Base-by-base conservation (phyloP, 495 filamentous ascomycete species). In the Xylaria castorea region DNA sequence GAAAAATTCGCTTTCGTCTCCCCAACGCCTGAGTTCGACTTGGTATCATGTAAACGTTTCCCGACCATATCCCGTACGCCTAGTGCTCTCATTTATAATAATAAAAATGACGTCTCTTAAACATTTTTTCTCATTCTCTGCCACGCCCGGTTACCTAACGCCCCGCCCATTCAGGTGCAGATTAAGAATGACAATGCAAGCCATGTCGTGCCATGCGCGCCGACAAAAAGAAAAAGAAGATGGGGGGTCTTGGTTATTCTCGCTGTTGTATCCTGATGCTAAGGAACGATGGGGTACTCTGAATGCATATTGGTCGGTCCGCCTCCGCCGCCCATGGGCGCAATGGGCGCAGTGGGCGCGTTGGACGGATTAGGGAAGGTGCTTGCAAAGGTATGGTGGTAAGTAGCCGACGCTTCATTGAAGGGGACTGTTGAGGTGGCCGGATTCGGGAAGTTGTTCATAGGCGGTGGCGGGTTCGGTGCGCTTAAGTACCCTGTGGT, bases 361-460 rank as follows among this genome's bases (percentile, higher is more conserved):
- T 51, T 60, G 5, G 68, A 32, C 6, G 60, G n/a, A 22, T 44
- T 63, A 1, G 60, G 22, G 48, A 71, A 65, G 25, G 32, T 65
- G 9, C 62, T 51, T 0, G 61, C 7, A 22, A 71, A 65, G 1
- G 69, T 65, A 50, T 64, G 69, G 1, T 57, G 69, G n/a, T 55
- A 57, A 20, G 69, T 57, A 12, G 48, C 60, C 9, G 60, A 16
- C 0, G 69, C 53, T 48, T 71, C 60, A 36, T 57, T 25, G 22
- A 53, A 53, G 5, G 68, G 8, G 14, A 34, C 25, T 7, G 73
- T 53, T 68, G 74, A 76, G 48, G 73, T 73, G 75, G 73, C 73
- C 25, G 75, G 66, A 5, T 85, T 86, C 60, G 80, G 80, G 27
- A 83, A 40, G 61, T 25, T 46, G 36, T n/a, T 46, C 34, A 71